A percentile compares a stretch with the other conserved stretches of the same genome.
Conservation (phyloP, 2,329 filamentous ascomycete species). For the Ophiostoma quercus region DNA sequence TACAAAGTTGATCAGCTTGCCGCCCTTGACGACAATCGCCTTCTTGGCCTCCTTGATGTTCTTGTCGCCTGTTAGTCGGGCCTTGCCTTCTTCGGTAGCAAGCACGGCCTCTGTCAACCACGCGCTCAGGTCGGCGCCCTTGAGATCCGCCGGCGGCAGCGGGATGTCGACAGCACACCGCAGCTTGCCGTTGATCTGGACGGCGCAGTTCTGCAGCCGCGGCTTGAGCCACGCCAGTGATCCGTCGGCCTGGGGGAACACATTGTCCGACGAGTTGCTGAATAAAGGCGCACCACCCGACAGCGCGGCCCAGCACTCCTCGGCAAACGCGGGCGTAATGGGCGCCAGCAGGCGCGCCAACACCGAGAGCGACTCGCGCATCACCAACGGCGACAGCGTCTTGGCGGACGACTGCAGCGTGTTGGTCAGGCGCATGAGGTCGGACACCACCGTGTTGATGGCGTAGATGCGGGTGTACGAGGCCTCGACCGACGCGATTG, state of each 20-base stretch:
- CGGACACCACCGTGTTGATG: constrained; percentile 77
- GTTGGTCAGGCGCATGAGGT: constrained; percentile 79
- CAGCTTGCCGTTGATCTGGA: constrained; percentile 77
- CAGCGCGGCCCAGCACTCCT: constrained; percentile 55
- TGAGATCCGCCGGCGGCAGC: constrained; percentile 41
- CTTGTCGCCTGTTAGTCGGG: constrained; percentile 48
- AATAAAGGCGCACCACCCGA: constrained; percentile 32
- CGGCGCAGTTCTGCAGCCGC: constrained; percentile 53
- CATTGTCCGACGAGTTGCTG: constrained; percentile 16
- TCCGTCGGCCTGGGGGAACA: constrained; percentile 56
- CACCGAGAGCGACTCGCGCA: constrained; percentile 45
- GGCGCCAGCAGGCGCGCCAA: constrained; percentile 72
- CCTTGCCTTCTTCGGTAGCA: constrained; percentile 54
- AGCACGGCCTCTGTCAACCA: constrained; percentile 61
- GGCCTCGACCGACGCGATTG: constrained; percentile 60
- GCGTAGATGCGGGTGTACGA: constrained; percentile 68
- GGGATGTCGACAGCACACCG: constrained; percentile 63
- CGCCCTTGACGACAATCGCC: constrained; percentile 60
- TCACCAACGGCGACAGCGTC: constrained; percentile 42
- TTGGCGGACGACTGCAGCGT: constrained; percentile 39
- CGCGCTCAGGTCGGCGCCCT: constrained; percentile 45
- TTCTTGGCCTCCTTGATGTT: constrained; percentile 53
- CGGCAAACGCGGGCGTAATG: constrained; percentile 71
- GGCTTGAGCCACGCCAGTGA: constrained; percentile 47
- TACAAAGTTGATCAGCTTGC: constrained; percentile 71